These are phyloP conservation scores for Cryomyces antarcticus DNA, from an alignment of 495 filamentous ascomycete species.

Conservation along the genomic window DNA sequence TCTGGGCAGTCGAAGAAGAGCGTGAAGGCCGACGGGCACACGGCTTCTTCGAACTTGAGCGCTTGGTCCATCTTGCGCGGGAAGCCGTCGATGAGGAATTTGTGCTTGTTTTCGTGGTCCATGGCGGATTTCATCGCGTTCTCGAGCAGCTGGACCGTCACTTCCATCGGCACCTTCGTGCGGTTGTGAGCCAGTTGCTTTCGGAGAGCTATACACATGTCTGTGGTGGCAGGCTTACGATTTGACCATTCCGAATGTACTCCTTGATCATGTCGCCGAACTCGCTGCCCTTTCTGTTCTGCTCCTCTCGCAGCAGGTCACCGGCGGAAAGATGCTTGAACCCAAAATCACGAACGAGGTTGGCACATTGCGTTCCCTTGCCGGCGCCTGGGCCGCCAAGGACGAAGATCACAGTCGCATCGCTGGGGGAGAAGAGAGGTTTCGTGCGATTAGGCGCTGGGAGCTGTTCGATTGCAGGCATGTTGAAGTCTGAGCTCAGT, in stretches of 20 bases:
- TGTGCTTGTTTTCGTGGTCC: constrained; percentile 22
- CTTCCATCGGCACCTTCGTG: constrained; percentile 62
- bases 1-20: constrained; percentile 87
- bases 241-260: constrained; percentile 80
- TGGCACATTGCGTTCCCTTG: constrained; percentile 74
- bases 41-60: constrained; percentile 71
- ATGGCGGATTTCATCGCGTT: constrained; percentile 66
- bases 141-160: constrained; percentile 83
- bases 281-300: constrained; percentile 61
- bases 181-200: too few species aligned
- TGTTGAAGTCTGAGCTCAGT: constrained; percentile 3
- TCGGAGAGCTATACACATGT: too few species aligned
- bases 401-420: constrained; percentile 77
- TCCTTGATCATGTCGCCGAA: constrained; percentile 78
- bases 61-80: constrained; percentile 96
- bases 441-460: constrained; percentile 29
- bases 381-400: constrained; percentile 62
- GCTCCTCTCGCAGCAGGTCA: constrained; percentile 84
- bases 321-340: constrained; percentile 88
- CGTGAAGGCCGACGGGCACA: constrained; percentile 62
- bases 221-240: constrained; percentile 22
- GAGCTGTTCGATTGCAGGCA: constrained; percentile 29
- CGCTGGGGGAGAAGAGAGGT: constrained; percentile 58
- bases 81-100: constrained; percentile 88
- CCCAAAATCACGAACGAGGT: constrained; percentile 71